Conservation (phyloP, 1,139 yeast species). For the Kazachstania sp. region DNA sequence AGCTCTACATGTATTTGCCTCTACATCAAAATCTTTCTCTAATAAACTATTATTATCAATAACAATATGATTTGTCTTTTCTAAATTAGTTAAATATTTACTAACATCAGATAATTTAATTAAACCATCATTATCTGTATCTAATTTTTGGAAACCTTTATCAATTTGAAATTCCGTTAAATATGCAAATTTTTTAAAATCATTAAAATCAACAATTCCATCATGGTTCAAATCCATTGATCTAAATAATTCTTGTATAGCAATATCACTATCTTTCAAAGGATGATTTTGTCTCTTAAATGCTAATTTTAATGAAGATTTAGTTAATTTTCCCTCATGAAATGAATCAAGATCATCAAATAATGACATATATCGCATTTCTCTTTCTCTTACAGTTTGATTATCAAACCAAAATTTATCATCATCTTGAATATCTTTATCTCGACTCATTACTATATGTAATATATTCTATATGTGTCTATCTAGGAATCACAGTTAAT, state of each 20-base stretch:
- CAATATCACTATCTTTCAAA: constrained; percentile 52
- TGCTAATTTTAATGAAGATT: constrained; percentile 48
- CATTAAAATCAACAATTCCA: constrained; percentile 48
- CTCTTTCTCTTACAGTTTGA: constrained; percentile 12
- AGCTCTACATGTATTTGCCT: constrained; percentile 1
- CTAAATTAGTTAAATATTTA: constrained; percentile 41
- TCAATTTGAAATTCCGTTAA: constrained; percentile 64
- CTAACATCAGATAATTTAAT: constrained; percentile 60
- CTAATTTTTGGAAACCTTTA: constrained; percentile 61
- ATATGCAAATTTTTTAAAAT: constrained; percentile 52
- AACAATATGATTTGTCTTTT: constrained; percentile 1
- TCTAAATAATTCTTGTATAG: constrained; percentile 47
- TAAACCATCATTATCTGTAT: constrained; percentile 67
- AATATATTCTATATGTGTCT: neutral
- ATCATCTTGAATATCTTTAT: neutral
- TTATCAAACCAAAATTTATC: neutral
- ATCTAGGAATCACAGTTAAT: neutral
- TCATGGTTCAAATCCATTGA: constrained; percentile 54
- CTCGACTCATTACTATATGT: neutral
- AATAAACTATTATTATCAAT: constrained; percentile 1
- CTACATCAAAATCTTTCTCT: neutral
- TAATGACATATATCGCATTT: constrained; percentile 18
- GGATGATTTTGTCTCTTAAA: constrained; percentile 53
- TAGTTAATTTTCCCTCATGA: constrained; percentile 48
- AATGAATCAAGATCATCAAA: constrained; percentile 46